Evolutionary conservation across 176 grass and related monocot genomes (phyloP).

Genomic region (Avena atlantica): DNA sequence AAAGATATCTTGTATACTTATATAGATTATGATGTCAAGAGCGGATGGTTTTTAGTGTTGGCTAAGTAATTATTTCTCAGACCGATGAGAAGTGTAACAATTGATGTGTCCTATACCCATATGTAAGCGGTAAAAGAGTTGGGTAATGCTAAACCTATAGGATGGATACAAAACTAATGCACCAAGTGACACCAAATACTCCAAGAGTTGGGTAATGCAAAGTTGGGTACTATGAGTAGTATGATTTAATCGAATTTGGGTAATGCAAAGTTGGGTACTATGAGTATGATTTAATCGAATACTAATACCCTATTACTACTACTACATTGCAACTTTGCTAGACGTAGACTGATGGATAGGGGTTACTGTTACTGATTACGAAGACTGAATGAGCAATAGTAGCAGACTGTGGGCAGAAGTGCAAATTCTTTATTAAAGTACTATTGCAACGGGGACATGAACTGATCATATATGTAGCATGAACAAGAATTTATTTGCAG

Average conservation of each 20-base stretch:
- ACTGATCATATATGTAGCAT: conserved; percentile 49
- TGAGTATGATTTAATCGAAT: not conserved
- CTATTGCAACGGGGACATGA: conserved; percentile 25
- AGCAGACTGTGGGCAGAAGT: not conserved
- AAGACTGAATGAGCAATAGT: not conserved
- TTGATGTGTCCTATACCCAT: not conserved
- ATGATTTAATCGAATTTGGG: not conserved
- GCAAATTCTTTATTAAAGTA: not conserved
- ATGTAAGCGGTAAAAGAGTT: not conserved
- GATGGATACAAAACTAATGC: not conserved
- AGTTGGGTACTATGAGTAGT: not conserved
- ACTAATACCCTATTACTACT: not conserved
- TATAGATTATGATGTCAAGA: not conserved
- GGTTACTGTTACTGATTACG: not conserved
- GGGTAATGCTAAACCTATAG: not conserved
- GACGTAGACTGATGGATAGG: not conserved
- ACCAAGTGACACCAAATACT: not conserved
- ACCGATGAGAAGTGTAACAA: not conserved
- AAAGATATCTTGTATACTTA: not conserved
- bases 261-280: not conserved
- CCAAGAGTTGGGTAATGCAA: too few relatives aligned
- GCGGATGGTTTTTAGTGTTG: not conserved
- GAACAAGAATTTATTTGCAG: conserved; percentile 7
- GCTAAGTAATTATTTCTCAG: not conserved
- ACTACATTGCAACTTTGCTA: not conserved